Conservation (phyloP, 352 stramenopile genomes). For the Pythium periplocum region DNA sequence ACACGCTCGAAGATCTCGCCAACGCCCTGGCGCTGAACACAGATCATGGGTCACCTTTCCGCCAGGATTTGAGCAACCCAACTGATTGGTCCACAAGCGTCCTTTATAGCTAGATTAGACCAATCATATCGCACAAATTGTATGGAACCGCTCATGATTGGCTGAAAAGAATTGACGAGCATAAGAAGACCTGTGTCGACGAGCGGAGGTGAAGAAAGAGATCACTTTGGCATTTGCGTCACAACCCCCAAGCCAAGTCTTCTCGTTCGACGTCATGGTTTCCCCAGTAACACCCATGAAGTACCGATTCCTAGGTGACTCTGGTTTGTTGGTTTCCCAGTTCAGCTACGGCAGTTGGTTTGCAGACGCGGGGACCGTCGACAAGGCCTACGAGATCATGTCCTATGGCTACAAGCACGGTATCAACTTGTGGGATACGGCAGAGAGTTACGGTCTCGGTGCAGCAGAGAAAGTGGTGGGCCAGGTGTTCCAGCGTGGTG, state of each 20-base stretch:
- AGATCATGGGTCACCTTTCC: no score
- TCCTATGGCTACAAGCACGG: conserved; percentile 16
- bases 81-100: no score
- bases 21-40: no score
- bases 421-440: conserved; percentile 32
- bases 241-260: neutral
- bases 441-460: conserved; percentile 21
- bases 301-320: conserved; percentile 26
- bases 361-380: neutral
- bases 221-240: no score
- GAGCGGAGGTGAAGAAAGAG: no score
- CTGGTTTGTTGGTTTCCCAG: conserved; percentile 32
- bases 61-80: no score
- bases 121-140: no score
- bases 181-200: no score
- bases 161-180: no score
- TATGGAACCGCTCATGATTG: no score
- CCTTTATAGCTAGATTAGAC: no score
- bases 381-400: conserved; percentile 19
- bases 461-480: conserved; percentile 16
- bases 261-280: neutral
- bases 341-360: conserved; percentile 23
- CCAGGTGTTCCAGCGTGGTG: conserved; percentile 18
- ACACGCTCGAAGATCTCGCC: no score
- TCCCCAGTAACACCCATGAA: conserved; percentile 11